phyloP scores from a whole-genome alignment of 1,139 yeast species.

The Pichia terricola region DNA sequence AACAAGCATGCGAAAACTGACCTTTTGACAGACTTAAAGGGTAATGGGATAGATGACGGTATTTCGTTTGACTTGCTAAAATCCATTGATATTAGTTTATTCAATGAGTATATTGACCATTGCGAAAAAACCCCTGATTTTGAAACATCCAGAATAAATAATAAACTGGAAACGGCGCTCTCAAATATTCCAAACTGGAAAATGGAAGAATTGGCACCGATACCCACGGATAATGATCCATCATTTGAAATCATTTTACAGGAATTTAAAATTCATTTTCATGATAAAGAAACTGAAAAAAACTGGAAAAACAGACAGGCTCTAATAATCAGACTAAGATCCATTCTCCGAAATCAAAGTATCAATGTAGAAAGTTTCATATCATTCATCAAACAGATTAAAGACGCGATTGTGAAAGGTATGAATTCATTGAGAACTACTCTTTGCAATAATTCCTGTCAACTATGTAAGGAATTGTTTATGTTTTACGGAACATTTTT shows the following conservation, averaged over 20 bases:
- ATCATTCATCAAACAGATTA: slow-evolving; percentile 29
- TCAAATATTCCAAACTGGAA: slow-evolving; percentile 14
- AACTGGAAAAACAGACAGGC: slow-evolving; percentile 79
- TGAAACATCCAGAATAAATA: slow-evolving; percentile 1
- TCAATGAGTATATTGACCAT: slow-evolving; percentile 13
- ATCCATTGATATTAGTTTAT: slow-evolving; percentile 24
- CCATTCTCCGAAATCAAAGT: slow-evolving; percentile 49
- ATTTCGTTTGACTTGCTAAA: slow-evolving; percentile 27
- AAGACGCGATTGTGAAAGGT: slow-evolving; percentile 63
- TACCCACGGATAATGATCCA: neutral
- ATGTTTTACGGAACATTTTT: slow-evolving; percentile 38
- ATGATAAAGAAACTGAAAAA: slow-evolving; percentile 78
- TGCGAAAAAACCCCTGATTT: neutral
- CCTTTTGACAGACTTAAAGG: slow-evolving; percentile 37
- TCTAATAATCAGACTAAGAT: slow-evolving; percentile 46
- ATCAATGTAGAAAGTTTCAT: slow-evolving; percentile 3
- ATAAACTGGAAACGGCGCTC: slow-evolving; percentile 9
- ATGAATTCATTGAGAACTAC: slow-evolving; percentile 75
- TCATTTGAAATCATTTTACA: slow-evolving; percentile 27
- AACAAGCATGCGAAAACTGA: slow-evolving; percentile 37
- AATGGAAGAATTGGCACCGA: slow-evolving; percentile 9
- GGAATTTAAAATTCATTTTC: slow-evolving; percentile 33
- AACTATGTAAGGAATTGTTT: slow-evolving; percentile 65
- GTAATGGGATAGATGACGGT: slow-evolving; percentile 29
- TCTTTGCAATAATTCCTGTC: slow-evolving; percentile 66